Conservation (phyloP, 768 basidiomycete genomes). For the Rhizopogon roseolus region DNA sequence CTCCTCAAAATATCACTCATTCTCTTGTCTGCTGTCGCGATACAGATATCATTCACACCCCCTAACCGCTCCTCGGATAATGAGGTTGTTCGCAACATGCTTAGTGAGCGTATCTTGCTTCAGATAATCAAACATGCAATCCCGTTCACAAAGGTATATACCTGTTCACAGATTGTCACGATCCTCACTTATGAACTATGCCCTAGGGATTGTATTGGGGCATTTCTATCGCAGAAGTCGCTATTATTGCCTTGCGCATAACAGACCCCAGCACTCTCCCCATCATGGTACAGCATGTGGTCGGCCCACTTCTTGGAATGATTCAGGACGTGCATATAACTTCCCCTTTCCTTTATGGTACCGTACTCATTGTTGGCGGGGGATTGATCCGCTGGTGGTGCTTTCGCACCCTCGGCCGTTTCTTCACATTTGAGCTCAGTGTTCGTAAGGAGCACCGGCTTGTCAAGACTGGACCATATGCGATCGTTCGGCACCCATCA, state of each 20-base stretch:
- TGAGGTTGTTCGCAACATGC: too few species aligned
- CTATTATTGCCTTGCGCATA: not conserved
- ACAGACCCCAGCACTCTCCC: not conserved
- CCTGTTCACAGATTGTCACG: not conserved
- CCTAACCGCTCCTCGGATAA: too few species aligned
- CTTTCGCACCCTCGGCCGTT: slow-evolving; percentile 29
- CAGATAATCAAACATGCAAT: too few species aligned
- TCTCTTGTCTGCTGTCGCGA: too few species aligned
- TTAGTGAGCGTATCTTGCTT: not conserved
- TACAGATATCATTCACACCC: too few species aligned
- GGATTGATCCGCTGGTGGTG: slow-evolving; percentile 19
- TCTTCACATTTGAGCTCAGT: slow-evolving; percentile 41
- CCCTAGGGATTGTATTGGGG: not conserved
- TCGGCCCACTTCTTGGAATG: not conserved
- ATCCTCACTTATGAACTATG: not conserved
- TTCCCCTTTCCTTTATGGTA: not conserved
- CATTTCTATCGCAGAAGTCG: not conserved
- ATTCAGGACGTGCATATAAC: not conserved
- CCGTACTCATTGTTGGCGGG: slow-evolving; percentile 11
- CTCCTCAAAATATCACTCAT: too few species aligned
- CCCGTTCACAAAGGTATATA: not conserved
- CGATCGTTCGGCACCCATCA: slow-evolving; percentile 40
- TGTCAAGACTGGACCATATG: slow-evolving; percentile 36
- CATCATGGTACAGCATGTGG: not conserved
- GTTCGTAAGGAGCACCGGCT: slow-evolving; percentile 36